Base-by-base conservation (phyloP, 1,284 basidiomycete species). In the Phlebopus sp. region DNA sequence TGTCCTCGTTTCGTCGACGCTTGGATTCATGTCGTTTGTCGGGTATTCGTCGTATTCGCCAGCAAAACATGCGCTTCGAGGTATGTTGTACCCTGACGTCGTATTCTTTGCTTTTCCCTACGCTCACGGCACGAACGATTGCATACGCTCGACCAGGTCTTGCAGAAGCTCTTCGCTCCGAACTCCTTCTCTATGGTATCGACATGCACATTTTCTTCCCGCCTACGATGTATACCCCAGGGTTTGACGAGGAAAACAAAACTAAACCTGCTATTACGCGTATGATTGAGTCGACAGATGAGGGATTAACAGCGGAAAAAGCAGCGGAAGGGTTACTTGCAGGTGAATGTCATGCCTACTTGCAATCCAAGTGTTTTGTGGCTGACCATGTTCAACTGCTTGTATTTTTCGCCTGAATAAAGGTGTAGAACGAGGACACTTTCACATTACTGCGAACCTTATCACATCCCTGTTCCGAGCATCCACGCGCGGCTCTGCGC, bases 1-100 rank as follows among this genome's bases (percentile, higher is more conserved):
- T 49, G 77, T 92, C 4, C 82, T 98, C 42, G 82, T 92, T 18
- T 86, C 86, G 7, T 94, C 91, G 0, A 78, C 86, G n/a, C 67
- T 96, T 13, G 89, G 86, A 0, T 83, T 88, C 56, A 87, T 93
- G 73, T 80, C 84, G 1, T 77, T 97, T 42, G 73, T 90, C 14
- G 95, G 96, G 1, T 98, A 90, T 59, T 76, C 87, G 3, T 78
- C 86, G 2, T 98, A 99, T 65, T 74, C 90, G 1, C 92, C 95
- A 0, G 89, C 84, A 41, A 98, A 97, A 67, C 86, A 89, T 58
- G 96, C 96, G 9, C 69, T 97, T 13, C 75, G 93, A 70, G 94
- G 92, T 90, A 58, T 41, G 62, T 15, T 41, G 1, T 5, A 6
- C 14, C n/a, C 1, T 36, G 4, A 21, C 29, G 7, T 17, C 27